Conservation (phyloP, 768 basidiomycete genomes). For the Hirschioporus abietinus region DNA sequence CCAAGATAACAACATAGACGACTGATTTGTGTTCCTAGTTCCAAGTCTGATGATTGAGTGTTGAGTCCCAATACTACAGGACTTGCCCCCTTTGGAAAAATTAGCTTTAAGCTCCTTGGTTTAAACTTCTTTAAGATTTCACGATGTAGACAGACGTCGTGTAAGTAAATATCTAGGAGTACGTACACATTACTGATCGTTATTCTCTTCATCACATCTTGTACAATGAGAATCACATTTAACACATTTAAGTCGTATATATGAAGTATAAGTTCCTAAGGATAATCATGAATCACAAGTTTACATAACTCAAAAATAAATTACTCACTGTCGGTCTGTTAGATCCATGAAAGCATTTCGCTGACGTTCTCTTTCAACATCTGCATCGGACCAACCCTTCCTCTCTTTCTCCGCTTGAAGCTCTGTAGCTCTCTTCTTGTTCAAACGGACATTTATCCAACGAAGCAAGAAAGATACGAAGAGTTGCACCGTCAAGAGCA, state of each 20-base stretch:
- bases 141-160: no score
- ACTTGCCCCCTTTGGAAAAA: no score
- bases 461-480: slow-evolving; percentile 42
- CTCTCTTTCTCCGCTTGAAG: slow-evolving; percentile 40
- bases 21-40: neutral
- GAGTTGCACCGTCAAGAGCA: slow-evolving; percentile 50
- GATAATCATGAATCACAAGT: neutral
- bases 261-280: slow-evolving; percentile 8
- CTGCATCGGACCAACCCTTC: slow-evolving; percentile 52
- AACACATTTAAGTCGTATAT: slow-evolving; percentile 11
- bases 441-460: slow-evolving; percentile 50
- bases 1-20: neutral
- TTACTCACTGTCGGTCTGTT: slow-evolving; percentile 56
- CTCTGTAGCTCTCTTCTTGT: slow-evolving; percentile 36
- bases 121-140: no score
- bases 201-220: no score
- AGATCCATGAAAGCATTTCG: slow-evolving; percentile 58
- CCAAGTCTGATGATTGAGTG: no score
- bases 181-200: no score
- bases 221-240: no score
- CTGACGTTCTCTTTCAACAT: slow-evolving; percentile 53
- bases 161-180: no score
- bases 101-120: no score
- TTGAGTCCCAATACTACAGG: no score
- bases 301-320: neutral